Conservation (phyloP, 176 grass and related monocot genomes). For the Chrysopogon serrulatus region DNA sequence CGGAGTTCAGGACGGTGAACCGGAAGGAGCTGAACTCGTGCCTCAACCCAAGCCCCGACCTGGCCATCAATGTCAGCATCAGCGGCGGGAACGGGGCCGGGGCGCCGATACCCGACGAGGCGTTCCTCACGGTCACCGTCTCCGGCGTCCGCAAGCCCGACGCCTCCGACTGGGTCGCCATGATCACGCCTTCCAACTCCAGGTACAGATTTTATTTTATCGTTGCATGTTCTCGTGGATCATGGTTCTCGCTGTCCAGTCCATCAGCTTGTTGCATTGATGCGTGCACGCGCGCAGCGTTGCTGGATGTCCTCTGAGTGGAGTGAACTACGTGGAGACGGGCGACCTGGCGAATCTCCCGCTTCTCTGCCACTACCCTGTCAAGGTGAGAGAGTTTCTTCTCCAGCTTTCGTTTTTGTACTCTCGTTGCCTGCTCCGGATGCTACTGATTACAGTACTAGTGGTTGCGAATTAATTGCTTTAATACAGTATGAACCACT, state of each 20-base stretch:
- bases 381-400: slow-evolving; percentile 56
- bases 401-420: neutral
- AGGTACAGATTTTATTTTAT: slow-evolving; percentile 24
- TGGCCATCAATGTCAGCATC: slow-evolving; percentile 38
- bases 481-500: neutral
- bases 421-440: neutral
- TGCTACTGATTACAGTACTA: neutral
- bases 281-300: slow-evolving; percentile 33
- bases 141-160: slow-evolving; percentile 40
- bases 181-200: slow-evolving; percentile 82
- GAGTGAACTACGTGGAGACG: slow-evolving; percentile 46
- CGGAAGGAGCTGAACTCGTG: slow-evolving; percentile 51
- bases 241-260: neutral
- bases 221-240: neutral
- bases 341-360: slow-evolving; percentile 64
- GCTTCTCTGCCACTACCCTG: slow-evolving; percentile 90
- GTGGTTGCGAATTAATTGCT: neutral
- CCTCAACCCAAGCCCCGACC: slow-evolving; percentile 33
- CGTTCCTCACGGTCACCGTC: slow-evolving; percentile 55
- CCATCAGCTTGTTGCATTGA: neutral
- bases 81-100: slow-evolving; percentile 7
- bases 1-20: slow-evolving; percentile 80
- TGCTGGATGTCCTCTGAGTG: slow-evolving; percentile 43
- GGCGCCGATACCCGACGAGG: slow-evolving; percentile 47
- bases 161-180: slow-evolving; percentile 62